Evolutionary conservation across 2,329 filamentous ascomycete genomes (phyloP).

Genomic region (Ustulina deusta): DNA sequence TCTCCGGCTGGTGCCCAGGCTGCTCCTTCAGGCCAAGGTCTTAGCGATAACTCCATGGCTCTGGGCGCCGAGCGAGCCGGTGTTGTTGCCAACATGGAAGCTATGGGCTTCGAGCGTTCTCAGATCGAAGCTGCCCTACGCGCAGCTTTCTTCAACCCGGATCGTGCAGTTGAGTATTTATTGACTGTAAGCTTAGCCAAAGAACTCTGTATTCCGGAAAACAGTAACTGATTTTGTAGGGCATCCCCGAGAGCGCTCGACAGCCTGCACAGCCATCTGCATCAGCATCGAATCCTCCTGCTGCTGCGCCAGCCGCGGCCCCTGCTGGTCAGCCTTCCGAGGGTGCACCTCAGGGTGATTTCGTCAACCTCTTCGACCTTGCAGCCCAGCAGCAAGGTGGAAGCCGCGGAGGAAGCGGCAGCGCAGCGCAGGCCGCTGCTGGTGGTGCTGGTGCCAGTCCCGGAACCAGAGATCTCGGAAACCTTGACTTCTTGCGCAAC

Average conservation of each 20-base stretch:
- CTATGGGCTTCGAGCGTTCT: conserved; percentile 91
- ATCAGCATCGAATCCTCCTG: conserved; percentile 51
- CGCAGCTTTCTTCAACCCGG: conserved; percentile 95
- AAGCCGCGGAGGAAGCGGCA: conserved; percentile 57
- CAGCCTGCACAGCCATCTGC: conserved; percentile 71
- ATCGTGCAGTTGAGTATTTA: conserved; percentile 96
- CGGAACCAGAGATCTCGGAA: conserved; percentile 69
- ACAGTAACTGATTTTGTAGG: conserved; percentile 62
- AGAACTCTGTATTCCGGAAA: conserved; percentile 1
- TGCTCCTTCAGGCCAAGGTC: conserved; percentile 60
- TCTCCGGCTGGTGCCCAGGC: conserved; percentile 61
- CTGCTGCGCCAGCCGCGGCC: conserved; percentile 57
- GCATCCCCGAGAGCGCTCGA: conserved; percentile 87
- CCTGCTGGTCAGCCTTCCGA: conserved; percentile 56
- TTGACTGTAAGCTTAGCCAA: conserved; percentile 73
- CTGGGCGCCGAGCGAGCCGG: conserved; percentile 85
- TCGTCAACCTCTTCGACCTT: conserved; percentile 91
- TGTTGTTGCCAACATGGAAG: conserved; percentile 92
- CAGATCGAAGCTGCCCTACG: conserved; percentile 96
- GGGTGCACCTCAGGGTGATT: conserved; percentile 61
- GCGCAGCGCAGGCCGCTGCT: conserved; percentile 55
- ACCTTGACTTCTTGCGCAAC: conserved; percentile 92
- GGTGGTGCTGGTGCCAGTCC: conserved; percentile 61
- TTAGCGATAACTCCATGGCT: conserved; percentile 83
- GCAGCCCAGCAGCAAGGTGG: conserved; percentile 77